Base-by-base conservation (phyloP, 345 rosid species). In the Mallotus nudiflorus region DNA sequence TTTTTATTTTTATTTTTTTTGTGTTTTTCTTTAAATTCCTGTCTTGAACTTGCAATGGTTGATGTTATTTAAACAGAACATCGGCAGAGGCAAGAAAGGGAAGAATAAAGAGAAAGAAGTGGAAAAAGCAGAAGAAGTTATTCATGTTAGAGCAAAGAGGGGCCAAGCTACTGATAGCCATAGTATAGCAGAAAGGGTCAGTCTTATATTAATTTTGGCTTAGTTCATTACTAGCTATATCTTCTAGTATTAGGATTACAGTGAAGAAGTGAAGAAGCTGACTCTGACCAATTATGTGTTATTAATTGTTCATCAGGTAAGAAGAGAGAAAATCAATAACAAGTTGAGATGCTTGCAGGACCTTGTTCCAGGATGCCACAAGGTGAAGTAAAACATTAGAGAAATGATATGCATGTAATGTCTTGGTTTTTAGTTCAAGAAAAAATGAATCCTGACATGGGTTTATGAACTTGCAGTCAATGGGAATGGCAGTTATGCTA, bases 121-220 rank as follows among this genome's bases (percentile, higher is more conserved):
- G 33, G 66, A 59, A 12, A 52, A 62, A 62, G 64, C 56, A 53
- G 68, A 62, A 22, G 44, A 74, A 62, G 50, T 74, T 51, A 33
- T 74, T 68, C 78, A 74, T 68, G 68, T 74, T 44, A 68, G 98
- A 77, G 98, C 96, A 35, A 84, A 96, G 70, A 78, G 97, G 55
- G 98, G 90, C 24, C 88, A 84, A 72, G 90, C 88, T 44, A 86
- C 90, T 35, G 90, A 86, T 49, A 82, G 85, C 67, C 90, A 86
- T 60, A 86, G 90, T 72, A 78, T 82, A 66, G 88, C 90, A 19
- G 90, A 86, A 80, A 81, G 86, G 75, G 90, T 86, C 72, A 66
- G 55, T n/a, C 4, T 54, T 54, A 0, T 2, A 3, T 55, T 55
- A 9, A 1, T 55, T 24, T 55, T 55, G 27, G 35, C 9, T 9